Evolutionary conservation across 495 filamentous ascomycete genomes (phyloP), one percentile per base, ranked within the genome.

Genomic region (Aspergillus sclerotiicarbonarius): DNA sequence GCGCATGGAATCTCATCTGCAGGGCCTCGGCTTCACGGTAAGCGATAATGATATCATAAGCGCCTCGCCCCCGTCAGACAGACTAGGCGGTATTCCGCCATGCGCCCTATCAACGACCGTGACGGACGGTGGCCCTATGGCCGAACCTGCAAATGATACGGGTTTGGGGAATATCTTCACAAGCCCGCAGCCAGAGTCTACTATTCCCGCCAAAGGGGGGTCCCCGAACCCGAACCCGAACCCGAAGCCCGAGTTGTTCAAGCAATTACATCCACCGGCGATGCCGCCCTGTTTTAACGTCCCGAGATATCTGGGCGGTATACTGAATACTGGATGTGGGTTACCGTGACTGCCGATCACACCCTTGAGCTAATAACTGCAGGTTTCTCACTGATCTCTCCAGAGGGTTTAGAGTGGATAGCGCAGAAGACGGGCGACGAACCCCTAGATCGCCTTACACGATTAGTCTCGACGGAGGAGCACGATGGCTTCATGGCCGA

Each of bases 371-470:
- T 63, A 44, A 37, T 32, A 6, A 0, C 9, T 16, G 20, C 41
- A 64, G 62, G 55, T 32, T 41, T 64, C 16, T 51, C 51, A n/a
- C 33, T 47, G 15, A 25, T 60, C 30, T 61, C 62, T 25, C 41
- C 8, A 16, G 58, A 58, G 44, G 62, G 62, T 3, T 20, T 58
- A n/a, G 51, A 64, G 21, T 64, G 62, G 62, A 56, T 64, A 25
- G 35, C 41, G 16, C 51, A 39, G 18, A 60, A 64, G 19, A 30
- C 55, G 18, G 62, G 53, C 9, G 18, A 29, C 33, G 49, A 20
- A 18, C 53, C 57, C 1, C 3, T 49, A 0, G 43, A 49, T 15
- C 9, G 8, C 1, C 44, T 56, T 6, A 35, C 35, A 8, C 15
- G 19, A 7, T 33, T 20, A 1, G 8, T 57, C 18, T 43, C 47